Percentiles rank a stretch among this genome's conserved stretches.
phyloP scores from a whole-genome alignment of 441 rosid genomes.

The Raphanus hybrid region DNA sequence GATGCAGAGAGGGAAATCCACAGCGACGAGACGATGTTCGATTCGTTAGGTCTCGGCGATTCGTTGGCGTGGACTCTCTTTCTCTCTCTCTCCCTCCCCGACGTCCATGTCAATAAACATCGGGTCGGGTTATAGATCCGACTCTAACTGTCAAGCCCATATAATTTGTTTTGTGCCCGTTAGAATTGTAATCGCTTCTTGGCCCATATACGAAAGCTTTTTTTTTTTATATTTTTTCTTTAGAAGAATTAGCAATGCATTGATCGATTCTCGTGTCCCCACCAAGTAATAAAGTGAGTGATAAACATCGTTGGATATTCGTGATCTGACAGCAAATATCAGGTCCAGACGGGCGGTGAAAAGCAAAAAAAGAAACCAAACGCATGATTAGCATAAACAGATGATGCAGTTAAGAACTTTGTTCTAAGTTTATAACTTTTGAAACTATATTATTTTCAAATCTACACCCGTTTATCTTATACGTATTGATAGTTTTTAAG shows the following conservation, averaged over 20 bases:
- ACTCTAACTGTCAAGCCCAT: not conserved
- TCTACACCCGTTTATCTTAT: not conserved
- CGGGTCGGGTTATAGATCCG: constrained; percentile 32
- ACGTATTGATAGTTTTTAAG: not conserved
- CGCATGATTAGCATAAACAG: not conserved
- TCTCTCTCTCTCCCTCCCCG: not conserved
- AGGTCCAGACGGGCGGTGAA: not conserved
- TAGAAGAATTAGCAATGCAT: not conserved
- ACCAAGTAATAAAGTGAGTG: not conserved
- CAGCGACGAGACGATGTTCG: too few relatives aligned
- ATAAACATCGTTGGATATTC: not conserved
- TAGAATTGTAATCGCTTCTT: not conserved
- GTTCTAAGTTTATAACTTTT: not conserved
- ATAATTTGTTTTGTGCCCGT: not conserved
- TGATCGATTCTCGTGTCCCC: not conserved
- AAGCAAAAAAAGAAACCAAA: not conserved
- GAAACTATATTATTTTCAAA: not conserved
- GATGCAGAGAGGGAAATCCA: too few relatives aligned
- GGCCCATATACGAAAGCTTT: too few relatives aligned
- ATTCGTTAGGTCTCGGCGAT: constrained; percentile 31
- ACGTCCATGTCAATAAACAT: not conserved
- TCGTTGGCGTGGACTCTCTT: constrained; percentile 16
- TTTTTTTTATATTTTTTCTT: too few relatives aligned
- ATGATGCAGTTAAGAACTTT: not conserved
- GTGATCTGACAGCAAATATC: not conserved